Percentiles rank a stretch among this genome's conserved stretches.
Evolutionary conservation across 2,329 filamentous ascomycete genomes (phyloP).

Genomic region (Fusarium nurragi): DNA sequence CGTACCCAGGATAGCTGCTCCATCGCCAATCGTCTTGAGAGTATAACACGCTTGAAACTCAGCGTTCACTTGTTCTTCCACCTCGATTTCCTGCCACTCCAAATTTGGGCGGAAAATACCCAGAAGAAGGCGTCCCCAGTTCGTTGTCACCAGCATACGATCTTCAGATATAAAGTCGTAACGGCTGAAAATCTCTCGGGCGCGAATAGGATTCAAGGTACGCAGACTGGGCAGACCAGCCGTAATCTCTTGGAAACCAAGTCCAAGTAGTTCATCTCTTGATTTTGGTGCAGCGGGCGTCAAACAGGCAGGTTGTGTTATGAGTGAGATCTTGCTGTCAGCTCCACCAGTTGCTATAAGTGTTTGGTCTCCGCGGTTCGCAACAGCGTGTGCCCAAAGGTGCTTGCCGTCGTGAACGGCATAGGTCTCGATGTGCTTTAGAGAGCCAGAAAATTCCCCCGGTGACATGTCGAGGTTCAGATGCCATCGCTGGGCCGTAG

Average conservation of each 20-base stretch:
- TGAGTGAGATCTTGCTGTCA: constrained; percentile 74
- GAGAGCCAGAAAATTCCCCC: constrained; percentile 32
- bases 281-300: not conserved
- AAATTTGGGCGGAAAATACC: constrained; percentile 50
- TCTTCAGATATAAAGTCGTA: constrained; percentile 70
- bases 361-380: constrained; percentile 45
- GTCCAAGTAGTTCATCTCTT: constrained; percentile 24
- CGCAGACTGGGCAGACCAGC: constrained; percentile 20
- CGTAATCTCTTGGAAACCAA: constrained; percentile 50
- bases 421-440: constrained; percentile 65
- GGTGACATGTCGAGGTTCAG: constrained; percentile 51
- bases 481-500: constrained; percentile 78
- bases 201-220: constrained; percentile 35
- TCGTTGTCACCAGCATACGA: constrained; percentile 66
- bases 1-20: constrained; percentile 59
- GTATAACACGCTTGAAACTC: constrained; percentile 60
- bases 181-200: constrained; percentile 63
- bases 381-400: constrained; percentile 78
- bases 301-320: constrained; percentile 38
- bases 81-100: constrained; percentile 56
- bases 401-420: constrained; percentile 85
- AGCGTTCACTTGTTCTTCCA: constrained; percentile 47
- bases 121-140: constrained; percentile 67
- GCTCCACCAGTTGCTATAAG: constrained; percentile 81
- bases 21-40: constrained; percentile 52